A percentile compares a stretch with the other conserved stretches of the same genome.
Conservation (phyloP, 2,329 filamentous ascomycete species). For the Phymatotrichopsis omnivora region DNA sequence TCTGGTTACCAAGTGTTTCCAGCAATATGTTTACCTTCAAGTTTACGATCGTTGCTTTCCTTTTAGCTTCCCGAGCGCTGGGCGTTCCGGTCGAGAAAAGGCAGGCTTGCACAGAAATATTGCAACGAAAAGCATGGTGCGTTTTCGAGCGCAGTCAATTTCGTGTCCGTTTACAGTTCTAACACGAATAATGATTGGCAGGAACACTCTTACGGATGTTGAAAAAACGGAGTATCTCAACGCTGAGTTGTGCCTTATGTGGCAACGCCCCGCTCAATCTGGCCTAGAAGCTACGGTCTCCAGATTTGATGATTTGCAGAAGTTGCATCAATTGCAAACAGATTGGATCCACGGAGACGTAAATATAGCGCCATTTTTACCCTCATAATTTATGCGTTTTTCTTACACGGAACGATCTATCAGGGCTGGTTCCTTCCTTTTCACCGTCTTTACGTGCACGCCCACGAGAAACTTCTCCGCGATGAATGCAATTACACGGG, state of each 20-base stretch:
- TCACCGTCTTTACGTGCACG: slow-evolving; percentile 34
- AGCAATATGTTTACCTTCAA: too few relatives aligned
- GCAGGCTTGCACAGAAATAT: too few relatives aligned
- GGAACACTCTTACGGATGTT: slow-evolving; percentile 28
- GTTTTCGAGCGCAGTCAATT: too few relatives aligned
- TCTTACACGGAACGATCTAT: neutral
- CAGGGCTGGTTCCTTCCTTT: slow-evolving; percentile 32
- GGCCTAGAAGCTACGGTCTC: slow-evolving; percentile 30
- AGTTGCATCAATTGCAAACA: slow-evolving; percentile 32
- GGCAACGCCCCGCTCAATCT: slow-evolving; percentile 24
- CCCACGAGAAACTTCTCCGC: slow-evolving; percentile 33
- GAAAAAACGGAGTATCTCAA: slow-evolving; percentile 33
- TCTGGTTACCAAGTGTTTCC: too few relatives aligned
- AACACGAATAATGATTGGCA: too few relatives aligned
- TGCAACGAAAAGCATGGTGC: too few relatives aligned
- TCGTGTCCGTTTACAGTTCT: too few relatives aligned
- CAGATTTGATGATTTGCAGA: slow-evolving; percentile 34
- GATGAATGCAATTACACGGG: slow-evolving; percentile 34
- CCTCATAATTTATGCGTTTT: neutral
- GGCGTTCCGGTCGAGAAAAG: too few relatives aligned
- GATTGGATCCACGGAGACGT: slow-evolving; percentile 30
- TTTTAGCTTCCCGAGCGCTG: too few relatives aligned
- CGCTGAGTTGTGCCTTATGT: slow-evolving; percentile 34
- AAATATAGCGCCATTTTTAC: neutral
- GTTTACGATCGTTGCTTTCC: too few relatives aligned